A percentile compares a stretch with the other conserved stretches of the same genome.
These are phyloP conservation scores for Candida parachauliodes DNA, from an alignment of 805 yeast species.

Conservation along the genomic window DNA sequence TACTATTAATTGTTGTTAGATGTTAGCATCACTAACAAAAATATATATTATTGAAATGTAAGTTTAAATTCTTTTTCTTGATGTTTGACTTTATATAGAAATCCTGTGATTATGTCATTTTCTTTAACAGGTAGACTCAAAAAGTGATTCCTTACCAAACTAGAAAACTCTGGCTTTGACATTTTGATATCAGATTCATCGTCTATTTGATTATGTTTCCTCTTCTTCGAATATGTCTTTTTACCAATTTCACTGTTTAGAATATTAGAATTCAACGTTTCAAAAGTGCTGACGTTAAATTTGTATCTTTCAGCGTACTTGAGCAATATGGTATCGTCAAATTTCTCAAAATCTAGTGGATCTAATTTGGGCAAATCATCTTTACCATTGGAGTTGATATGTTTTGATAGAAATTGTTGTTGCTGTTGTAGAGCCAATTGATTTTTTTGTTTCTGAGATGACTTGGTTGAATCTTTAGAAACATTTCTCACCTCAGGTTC, in stretches of 20 bases:
- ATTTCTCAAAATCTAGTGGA: conserved; percentile 66
- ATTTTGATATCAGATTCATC: conserved; percentile 36
- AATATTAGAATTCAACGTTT: conserved; percentile 66
- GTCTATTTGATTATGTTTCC: conserved; percentile 1
- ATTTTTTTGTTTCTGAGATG: conserved; percentile 42
- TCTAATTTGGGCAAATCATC: conserved; percentile 47
- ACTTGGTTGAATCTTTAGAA: conserved; percentile 1
- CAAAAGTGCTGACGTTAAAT: conserved; percentile 55
- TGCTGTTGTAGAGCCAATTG: conserved; percentile 67
- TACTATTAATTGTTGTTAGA: too few species aligned
- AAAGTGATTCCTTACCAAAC: conserved; percentile 67
- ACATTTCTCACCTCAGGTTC: conserved; percentile 20
- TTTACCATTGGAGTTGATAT: conserved; percentile 74
- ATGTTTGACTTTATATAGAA: conserved; percentile 79
- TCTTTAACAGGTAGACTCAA: conserved; percentile 59
- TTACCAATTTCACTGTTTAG: conserved; percentile 71
- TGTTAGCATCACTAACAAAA: too few species aligned
- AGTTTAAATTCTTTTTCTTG: conserved; percentile 48
- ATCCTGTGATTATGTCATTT: conserved; percentile 82
- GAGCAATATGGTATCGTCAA: conserved; percentile 62
- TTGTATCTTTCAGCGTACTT: conserved; percentile 62
- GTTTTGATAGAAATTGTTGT: conserved; percentile 62
- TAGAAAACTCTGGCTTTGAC: conserved; percentile 57
- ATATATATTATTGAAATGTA: conserved; percentile 24
- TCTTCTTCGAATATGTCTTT: conserved; percentile 43